Conservation (phyloP, 1,139 yeast species). For the Suzukiozyma palmioleophila region DNA sequence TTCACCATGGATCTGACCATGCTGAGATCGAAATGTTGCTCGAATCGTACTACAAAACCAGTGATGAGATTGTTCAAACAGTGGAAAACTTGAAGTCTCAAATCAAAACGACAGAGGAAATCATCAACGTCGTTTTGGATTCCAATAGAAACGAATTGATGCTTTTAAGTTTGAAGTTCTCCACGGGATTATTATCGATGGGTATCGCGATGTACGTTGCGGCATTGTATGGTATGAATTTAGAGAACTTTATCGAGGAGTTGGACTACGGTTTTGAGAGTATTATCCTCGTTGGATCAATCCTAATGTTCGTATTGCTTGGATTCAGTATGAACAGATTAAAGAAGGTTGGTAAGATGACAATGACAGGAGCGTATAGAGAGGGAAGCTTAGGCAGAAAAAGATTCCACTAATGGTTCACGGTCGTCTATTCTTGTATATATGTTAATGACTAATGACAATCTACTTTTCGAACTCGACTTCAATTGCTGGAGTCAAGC, state of each 20-base stretch:
- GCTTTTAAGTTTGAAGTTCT: constrained; percentile 41
- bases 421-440: background rate
- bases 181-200: constrained; percentile 39
- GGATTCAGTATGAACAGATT: constrained; percentile 27
- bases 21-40: constrained; percentile 41
- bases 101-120: constrained; percentile 44
- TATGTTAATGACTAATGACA: background rate
- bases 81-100: constrained; percentile 37
- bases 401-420: background rate
- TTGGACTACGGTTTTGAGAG: constrained; percentile 43
- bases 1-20: constrained; percentile 32
- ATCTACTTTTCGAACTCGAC: constrained; percentile 24
- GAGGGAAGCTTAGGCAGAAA: constrained; percentile 2
- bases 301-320: constrained; percentile 23
- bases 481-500: constrained; percentile 25
- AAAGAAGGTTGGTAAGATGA: constrained; percentile 32
- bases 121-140: constrained; percentile 42
- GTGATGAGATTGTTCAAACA: constrained; percentile 45
- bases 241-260: constrained; percentile 86
- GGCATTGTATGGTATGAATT: constrained; percentile 58
- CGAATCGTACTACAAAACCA: constrained; percentile 41
- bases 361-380: constrained; percentile 31
- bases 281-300: constrained; percentile 24
- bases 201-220: constrained; percentile 37
- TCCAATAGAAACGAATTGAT: constrained; percentile 46